Base-by-base conservation (phyloP, 805 yeast species). In the Novakomyces olei region DNA sequence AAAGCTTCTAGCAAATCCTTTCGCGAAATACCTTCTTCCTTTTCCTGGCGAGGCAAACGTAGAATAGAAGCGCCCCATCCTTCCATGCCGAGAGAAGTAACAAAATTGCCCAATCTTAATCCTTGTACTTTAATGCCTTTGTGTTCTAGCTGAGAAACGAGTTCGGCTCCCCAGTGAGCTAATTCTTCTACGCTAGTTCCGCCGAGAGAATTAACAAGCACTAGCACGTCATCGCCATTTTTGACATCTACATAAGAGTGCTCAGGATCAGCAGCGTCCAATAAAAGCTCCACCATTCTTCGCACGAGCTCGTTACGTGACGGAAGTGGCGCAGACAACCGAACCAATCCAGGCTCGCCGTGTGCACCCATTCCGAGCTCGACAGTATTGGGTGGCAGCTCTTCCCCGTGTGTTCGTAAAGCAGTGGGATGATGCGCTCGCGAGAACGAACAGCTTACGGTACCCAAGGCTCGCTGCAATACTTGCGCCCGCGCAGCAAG, bases 281-380 rank as follows among this genome's bases (percentile, higher is more conserved):
- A 46, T 36, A 83, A 53, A 44, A 68, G 67, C 29, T 69, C 59
- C 34, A 74, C 61, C 58, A 85, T 60, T 17, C 60, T 57, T 19
- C 61, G 49, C 29, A 70, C 58, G 22, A 85, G 54, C 0, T 64
- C 65, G 12, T 68, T 72, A 32, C 79, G 67, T 1, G 67, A 49
- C 17, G 95, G 94, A 43, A 83, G 67, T 12, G 76, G 74, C n/a
- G n/a, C n/a, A 19, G 60, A 54, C 24, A 67, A 47, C 39, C 67
- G 65, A 45, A 63, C 60, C 36, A 71, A 71, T 38, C 95, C 95
- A 1, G 93, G 88, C 50, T 83, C 96, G 46, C 83, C 83, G 53
- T 83, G 96, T 38, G 85, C 83, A 29, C 96, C 96, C 71, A 83
- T 73, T 18, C 96, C 96, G 37, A 83, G 62, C 51, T 83, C 96